These are phyloP conservation scores for Xylaria sp. DNA, from an alignment of 2,329 filamentous ascomycete genomes.

Conservation along the genomic window DNA sequence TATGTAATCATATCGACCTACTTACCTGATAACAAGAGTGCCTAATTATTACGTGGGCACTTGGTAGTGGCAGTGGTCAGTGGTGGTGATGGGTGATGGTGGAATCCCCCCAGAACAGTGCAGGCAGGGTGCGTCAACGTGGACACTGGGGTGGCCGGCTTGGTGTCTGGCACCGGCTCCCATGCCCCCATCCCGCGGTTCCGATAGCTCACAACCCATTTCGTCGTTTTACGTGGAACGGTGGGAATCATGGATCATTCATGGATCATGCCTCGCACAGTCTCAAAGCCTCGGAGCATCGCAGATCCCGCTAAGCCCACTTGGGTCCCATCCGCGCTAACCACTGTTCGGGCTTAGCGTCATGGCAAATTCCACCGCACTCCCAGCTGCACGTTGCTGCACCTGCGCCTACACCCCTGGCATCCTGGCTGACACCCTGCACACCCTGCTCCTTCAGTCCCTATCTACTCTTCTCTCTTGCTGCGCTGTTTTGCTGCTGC, in stretches of 20 bases:
- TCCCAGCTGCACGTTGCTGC: conserved; percentile 7
- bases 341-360: not conserved
- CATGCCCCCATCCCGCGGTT: conserved; percentile 27
- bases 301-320: conserved; percentile 26
- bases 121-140: not conserved
- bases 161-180: conserved; percentile 25
- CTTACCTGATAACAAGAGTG: conserved; percentile 12
- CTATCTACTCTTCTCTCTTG: not conserved
- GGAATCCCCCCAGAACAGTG: not conserved
- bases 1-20: not conserved
- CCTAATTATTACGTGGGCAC: conserved; percentile 19
- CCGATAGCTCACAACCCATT: conserved; percentile 27
- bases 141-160: conserved; percentile 3
- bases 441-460: conserved; percentile 12
- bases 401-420: not conserved
- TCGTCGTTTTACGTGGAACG: conserved; percentile 9
- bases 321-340: conserved; percentile 1
- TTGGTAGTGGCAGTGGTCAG: conserved; percentile 5
- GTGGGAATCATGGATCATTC: not conserved
- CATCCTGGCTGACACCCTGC: not conserved
- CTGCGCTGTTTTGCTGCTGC: conserved; percentile 17
- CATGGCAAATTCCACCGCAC: conserved; percentile 8
- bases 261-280: conserved; percentile 7
- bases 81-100: no score
- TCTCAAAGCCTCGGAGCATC: conserved; percentile 13